Base-by-base conservation (phyloP, 352 stramenopile genomes). In the Phytophthora tentaculata region DNA sequence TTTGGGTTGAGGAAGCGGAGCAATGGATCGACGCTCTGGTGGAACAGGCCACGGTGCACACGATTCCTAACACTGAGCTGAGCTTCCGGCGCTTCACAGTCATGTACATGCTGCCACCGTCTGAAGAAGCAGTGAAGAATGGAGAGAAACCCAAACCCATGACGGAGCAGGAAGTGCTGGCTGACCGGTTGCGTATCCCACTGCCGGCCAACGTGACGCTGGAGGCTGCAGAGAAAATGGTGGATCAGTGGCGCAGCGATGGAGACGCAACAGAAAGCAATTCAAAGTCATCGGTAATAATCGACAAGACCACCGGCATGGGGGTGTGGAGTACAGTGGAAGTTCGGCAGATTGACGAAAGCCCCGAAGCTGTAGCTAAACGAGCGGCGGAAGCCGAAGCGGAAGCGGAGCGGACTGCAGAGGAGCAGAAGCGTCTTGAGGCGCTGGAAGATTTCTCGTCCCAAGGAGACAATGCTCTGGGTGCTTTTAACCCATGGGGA, bases 401-500 rank as follows among this genome's bases (percentile, higher is more conserved):
- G 1, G 77, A 83, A 16, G 73, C 74, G 12, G 72, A 70, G 1
- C 74, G 71, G 28, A 48, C 66, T 19, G 69, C 69, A 20, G 78
- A 88, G 35, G 79, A 90, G 37, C 75, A 90, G 63, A 84, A 81
- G 51, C 74, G 75, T 12, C 59, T 78, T 1, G 76, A 94, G 48
- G 74, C 83, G 2, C 67, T 93, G 4, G 86, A 93, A 19, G 86
- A 92, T 55, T 81, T 89, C 29, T 84, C 79, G 5, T 58, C 68
- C 1, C 83, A 92, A 66, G 83, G 81, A 29, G 86, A 95, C 59
- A 84, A 95, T 32, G 88, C 88, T 1, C 63, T 95, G 1, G 86
- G 83, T 3, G 88, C 88, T 20, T 95, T 88, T 64, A 95, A 94
- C 41, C 88, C 88, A 22, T 95, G 81, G 79, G 88, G 88, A 43